These are phyloP conservation scores for Aquanectria penicillioides DNA, from an alignment of 2,329 filamentous ascomycete genomes.

Conservation along the genomic window DNA sequence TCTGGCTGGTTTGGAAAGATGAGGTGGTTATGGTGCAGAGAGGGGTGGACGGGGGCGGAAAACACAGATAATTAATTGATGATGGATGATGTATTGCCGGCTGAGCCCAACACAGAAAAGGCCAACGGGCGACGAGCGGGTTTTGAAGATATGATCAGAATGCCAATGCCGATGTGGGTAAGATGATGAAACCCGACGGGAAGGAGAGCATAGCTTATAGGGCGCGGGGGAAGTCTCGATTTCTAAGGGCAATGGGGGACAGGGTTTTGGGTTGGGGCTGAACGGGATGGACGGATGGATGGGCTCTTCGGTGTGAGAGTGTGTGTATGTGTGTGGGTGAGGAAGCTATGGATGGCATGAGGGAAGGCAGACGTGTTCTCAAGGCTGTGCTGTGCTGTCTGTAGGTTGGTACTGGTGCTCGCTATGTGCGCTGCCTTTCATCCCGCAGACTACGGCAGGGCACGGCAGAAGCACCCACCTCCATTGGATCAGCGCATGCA, in stretches of 20 bases:
- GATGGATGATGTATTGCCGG: not conserved
- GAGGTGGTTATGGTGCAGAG: not conserved
- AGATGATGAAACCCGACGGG: not conserved
- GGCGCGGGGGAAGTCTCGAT: not conserved
- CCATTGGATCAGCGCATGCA: too few relatives aligned
- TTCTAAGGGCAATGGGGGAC: not conserved
- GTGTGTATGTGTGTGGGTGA: constrained; percentile 16
- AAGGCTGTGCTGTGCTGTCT: constrained; percentile 31
- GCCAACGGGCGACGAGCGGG: not conserved
- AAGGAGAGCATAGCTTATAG: not conserved
- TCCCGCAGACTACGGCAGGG: too few relatives aligned
- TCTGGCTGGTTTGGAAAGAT: not conserved
- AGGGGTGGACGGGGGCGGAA: not conserved
- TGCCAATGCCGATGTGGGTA: constrained; percentile 2
- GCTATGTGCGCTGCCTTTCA: not conserved
- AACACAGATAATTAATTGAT: not conserved
- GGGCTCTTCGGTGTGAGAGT: too few relatives aligned
- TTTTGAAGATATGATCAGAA: not conserved
- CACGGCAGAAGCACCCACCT: too few relatives aligned
- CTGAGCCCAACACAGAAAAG: not conserved
- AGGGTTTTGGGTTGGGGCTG: not conserved
- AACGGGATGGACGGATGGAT: constrained; percentile 26
- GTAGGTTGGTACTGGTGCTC: not conserved
- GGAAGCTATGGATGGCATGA: constrained; percentile 1
- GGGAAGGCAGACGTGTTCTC: constrained; percentile 17